These are phyloP conservation scores for Puccinia coronata DNA, from an alignment of 1,284 basidiomycete genomes.

Conservation along the genomic window DNA sequence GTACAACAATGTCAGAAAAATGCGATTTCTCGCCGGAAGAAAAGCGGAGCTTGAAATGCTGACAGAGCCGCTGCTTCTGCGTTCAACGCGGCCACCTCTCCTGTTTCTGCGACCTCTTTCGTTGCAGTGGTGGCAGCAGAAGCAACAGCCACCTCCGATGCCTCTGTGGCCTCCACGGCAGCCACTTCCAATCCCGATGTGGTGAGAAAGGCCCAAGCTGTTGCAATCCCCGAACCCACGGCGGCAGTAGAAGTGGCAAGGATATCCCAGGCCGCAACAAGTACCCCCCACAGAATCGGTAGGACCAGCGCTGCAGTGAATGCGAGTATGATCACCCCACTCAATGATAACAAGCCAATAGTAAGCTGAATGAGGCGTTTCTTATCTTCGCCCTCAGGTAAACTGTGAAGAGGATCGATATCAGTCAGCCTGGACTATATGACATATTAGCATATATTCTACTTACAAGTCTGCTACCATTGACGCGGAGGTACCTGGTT, in stretches of 20 bases:
- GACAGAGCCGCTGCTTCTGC: not conserved
- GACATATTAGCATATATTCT: no score
- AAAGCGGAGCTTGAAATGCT: no score
- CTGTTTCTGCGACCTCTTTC: not conserved
- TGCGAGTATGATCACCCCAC: slow-evolving; percentile 24
- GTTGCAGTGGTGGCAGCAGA: not conserved
- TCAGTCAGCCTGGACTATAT: no score
- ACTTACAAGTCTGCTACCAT: slow-evolving; percentile 48
- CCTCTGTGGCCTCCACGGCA: not conserved
- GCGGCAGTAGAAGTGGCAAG: not conserved
- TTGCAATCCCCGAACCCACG: slow-evolving; percentile 16
- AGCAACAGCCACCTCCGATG: not conserved
- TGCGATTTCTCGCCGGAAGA: no score
- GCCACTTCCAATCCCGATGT: not conserved
- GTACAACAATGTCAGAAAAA: no score
- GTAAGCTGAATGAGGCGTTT: slow-evolving; percentile 11
- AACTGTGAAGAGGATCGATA: slow-evolving; percentile 7
- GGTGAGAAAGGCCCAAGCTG: slow-evolving; percentile 16
- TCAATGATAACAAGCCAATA: slow-evolving; percentile 11
- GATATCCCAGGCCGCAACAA: not conserved
- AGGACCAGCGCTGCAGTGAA: slow-evolving; percentile 18
- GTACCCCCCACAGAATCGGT: slow-evolving; percentile 28
- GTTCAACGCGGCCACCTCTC: not conserved
- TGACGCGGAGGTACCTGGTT: slow-evolving; percentile 18
- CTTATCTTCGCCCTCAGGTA: slow-evolving; percentile 13